Evolutionary conservation across 106 monocot species (phyloP).

Genomic region (Allium sativum): DNA sequence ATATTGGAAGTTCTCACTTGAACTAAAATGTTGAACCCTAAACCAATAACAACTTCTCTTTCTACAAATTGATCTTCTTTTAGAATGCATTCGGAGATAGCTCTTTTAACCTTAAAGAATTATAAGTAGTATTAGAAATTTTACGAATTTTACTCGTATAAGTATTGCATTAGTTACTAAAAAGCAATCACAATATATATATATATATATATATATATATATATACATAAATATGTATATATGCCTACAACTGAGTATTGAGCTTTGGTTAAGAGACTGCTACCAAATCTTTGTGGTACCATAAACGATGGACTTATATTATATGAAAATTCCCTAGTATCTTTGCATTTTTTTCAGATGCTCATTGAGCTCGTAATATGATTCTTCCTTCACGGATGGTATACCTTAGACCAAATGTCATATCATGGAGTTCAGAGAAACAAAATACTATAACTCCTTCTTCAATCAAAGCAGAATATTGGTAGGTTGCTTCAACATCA

Average conservation of each 20-base stretch:
- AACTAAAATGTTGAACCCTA: not conserved
- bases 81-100: not conserved
- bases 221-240: no score
- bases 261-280: not conserved
- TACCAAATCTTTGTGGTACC: not conserved
- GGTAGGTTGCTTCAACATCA: not conserved
- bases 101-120: not conserved
- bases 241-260: not conserved
- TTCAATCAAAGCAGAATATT: conserved; percentile 1
- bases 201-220: no score
- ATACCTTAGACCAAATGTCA: not conserved
- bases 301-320: not conserved
- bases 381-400: not conserved
- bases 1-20: not conserved
- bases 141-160: not conserved
- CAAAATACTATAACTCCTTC: not conserved
- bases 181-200: conserved; percentile 1
- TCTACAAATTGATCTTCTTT: not conserved
- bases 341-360: not conserved
- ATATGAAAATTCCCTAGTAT: not conserved
- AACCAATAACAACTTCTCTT: not conserved
- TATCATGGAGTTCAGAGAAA: conserved; percentile 4
- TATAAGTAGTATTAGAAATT: not conserved
- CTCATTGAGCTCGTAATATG: not conserved
- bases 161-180: not conserved